These are phyloP conservation scores for Paracoccidioides brasiliensis DNA, from an alignment of 2,329 filamentous ascomycete species.

Conservation along the genomic window DNA sequence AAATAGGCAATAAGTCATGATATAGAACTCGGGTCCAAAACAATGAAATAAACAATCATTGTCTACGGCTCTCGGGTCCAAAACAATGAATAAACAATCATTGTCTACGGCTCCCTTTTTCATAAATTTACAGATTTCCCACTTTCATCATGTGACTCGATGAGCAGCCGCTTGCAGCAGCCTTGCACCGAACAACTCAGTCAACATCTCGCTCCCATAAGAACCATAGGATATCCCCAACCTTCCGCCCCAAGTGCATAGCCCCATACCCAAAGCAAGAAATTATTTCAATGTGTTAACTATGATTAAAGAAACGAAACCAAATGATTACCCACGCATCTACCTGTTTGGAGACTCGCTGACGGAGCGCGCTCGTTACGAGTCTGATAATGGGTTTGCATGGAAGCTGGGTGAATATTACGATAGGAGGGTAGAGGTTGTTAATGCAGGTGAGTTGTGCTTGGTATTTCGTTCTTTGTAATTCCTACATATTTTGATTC, in stretches of 20 bases:
- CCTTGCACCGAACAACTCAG: no score
- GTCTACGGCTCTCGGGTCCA: neutral
- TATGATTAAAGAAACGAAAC: neutral
- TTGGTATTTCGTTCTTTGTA: neutral
- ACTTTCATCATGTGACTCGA: no score
- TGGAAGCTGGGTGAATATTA: conserved; percentile 12
- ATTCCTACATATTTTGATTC: neutral
- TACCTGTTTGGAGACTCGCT: conserved; percentile 15
- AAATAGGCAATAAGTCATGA: neutral
- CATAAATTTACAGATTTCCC: no score
- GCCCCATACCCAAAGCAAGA: neutral
- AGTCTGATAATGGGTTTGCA: conserved; percentile 11
- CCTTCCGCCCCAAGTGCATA: no score
- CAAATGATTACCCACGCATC: conserved; percentile 11
- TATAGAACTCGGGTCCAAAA: neutral
- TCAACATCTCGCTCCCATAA: no score
- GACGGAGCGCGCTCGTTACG: conserved; percentile 10
- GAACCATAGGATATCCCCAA: no score
- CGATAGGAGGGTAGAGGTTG: conserved; percentile 12
- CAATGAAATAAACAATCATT: neutral
- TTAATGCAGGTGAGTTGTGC: conserved; percentile 11
- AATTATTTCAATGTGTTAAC: neutral
- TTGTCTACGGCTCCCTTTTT: neutral
- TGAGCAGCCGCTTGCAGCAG: neutral
- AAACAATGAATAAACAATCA: neutral